Percentiles rank a stretch among this genome's conserved stretches.
These are phyloP conservation scores for Fimicolochytrium jonesii DNA, from an alignment of 192 early-diverging fungal genomes.

Conservation along the genomic window DNA sequence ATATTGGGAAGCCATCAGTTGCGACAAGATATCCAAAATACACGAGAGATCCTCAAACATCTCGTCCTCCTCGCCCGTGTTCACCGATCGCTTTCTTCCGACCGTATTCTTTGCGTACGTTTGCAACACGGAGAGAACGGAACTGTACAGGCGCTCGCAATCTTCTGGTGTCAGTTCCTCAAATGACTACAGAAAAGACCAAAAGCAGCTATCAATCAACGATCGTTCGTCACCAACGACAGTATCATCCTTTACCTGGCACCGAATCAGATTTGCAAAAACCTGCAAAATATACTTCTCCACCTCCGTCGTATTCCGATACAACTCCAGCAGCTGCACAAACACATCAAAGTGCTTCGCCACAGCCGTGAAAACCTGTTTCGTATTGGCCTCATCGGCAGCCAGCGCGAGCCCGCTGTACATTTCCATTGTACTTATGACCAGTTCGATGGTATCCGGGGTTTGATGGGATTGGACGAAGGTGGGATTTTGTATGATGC, in stretches of 20 bases:
- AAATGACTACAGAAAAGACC: conserved; percentile 20
- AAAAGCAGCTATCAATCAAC: no score
- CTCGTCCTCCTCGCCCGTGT: conserved; percentile 60
- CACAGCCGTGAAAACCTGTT: conserved; percentile 51
- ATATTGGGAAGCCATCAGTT: conserved; percentile 56
- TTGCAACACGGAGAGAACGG: conserved; percentile 48
- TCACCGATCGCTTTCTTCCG: conserved; percentile 38
- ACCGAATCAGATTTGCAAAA: conserved; percentile 50
- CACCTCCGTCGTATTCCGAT: conserved; percentile 61
- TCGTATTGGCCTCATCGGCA: conserved; percentile 56
- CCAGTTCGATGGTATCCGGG: conserved; percentile 45
- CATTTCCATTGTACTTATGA: conserved; percentile 71
- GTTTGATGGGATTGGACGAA: conserved; percentile 57
- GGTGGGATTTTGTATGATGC: conserved; percentile 53
- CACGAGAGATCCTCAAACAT: conserved; percentile 59
- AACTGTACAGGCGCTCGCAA: conserved; percentile 22
- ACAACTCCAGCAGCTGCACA: conserved; percentile 60
- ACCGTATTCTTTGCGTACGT: conserved; percentile 52
- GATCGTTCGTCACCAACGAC: no score
- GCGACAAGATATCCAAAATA: conserved; percentile 55
- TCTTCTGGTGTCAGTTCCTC: conserved; percentile 28
- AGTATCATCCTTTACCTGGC: conserved; percentile 17
- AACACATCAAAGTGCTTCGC: conserved; percentile 59
- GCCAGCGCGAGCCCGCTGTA: conserved; percentile 73
- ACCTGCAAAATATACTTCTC: conserved; percentile 58